These are phyloP conservation scores for Chlorophyllum brunneum DNA, from an alignment of 768 basidiomycete species.

Conservation along the genomic window DNA sequence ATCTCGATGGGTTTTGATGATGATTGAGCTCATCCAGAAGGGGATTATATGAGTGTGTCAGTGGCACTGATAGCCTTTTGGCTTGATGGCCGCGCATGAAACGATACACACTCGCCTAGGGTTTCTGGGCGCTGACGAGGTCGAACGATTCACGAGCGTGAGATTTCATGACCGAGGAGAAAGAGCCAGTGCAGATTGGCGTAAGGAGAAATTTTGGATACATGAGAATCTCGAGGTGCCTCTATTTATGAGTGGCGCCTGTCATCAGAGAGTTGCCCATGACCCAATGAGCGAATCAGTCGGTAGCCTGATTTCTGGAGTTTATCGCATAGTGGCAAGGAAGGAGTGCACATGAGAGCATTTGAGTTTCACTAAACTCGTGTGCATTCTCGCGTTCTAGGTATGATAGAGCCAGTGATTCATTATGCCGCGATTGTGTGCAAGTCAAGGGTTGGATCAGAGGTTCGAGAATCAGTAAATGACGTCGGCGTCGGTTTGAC, in stretches of 20 bases:
- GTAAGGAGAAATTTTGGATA: neutral
- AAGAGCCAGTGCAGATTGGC: neutral
- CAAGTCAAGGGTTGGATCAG: no score
- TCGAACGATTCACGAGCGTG: no score
- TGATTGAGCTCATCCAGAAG: neutral
- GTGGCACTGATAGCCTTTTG: slow-evolving; percentile 7
- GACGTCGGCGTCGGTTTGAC: neutral
- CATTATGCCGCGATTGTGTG: neutral
- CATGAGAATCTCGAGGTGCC: neutral
- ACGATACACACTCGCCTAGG: neutral
- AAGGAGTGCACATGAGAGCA: neutral
- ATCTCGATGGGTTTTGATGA: neutral
- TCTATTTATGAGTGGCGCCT: slow-evolving; percentile 7
- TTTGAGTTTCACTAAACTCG: neutral
- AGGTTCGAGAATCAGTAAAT: neutral
- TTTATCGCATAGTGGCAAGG: neutral
- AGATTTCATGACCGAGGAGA: neutral
- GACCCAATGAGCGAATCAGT: slow-evolving; percentile 3
- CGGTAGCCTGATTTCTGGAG: neutral
- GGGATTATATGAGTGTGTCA: neutral
- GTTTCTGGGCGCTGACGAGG: no score
- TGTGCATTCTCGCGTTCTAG: neutral
- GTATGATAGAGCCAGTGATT: slow-evolving; percentile 4
- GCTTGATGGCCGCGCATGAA: neutral
- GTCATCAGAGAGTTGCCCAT: slow-evolving; percentile 1